Percentiles rank a stretch among this genome's conserved stretches.
These are phyloP conservation scores for Ascochyta pisi DNA, from an alignment of 2,329 filamentous ascomycete species.

Conservation along the genomic window DNA sequence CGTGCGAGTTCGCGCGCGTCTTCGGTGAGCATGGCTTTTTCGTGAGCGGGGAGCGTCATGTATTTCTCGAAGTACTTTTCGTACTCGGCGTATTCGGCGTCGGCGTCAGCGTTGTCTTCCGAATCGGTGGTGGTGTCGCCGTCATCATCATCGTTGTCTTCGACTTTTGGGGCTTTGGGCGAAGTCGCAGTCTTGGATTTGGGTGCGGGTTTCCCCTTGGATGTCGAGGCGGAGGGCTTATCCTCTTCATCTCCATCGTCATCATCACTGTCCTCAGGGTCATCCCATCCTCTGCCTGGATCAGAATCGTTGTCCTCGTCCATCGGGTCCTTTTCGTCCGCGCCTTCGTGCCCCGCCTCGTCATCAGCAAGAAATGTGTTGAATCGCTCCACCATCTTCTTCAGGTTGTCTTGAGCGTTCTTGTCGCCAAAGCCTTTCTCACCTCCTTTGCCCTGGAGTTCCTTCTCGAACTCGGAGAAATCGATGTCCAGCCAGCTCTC, in stretches of 20 bases:
- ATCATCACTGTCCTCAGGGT: slow-evolving; percentile 53
- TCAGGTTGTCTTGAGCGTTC: slow-evolving; percentile 74
- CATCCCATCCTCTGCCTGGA: slow-evolving; percentile 52
- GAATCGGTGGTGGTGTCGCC: slow-evolving; percentile 62
- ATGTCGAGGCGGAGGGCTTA: neutral
- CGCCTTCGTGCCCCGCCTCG: slow-evolving; percentile 78
- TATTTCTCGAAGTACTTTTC: slow-evolving; percentile 84
- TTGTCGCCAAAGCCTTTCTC: slow-evolving; percentile 65
- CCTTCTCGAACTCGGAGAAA: slow-evolving; percentile 85
- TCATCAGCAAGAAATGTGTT: slow-evolving; percentile 91
- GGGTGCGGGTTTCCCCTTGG: slow-evolving; percentile 59
- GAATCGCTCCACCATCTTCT: slow-evolving; percentile 93
- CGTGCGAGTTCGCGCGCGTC: slow-evolving; percentile 45
- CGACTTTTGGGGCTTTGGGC: slow-evolving; percentile 49
- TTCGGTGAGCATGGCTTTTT: slow-evolving; percentile 43
- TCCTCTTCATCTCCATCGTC: slow-evolving; percentile 34
- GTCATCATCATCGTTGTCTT: slow-evolving; percentile 49
- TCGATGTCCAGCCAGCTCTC: slow-evolving; percentile 93
- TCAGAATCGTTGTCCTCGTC: slow-evolving; percentile 68
- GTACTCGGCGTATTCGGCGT: slow-evolving; percentile 72
- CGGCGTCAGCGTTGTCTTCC: slow-evolving; percentile 68
- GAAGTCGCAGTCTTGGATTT: slow-evolving; percentile 66
- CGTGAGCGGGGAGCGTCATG: slow-evolving; percentile 70
- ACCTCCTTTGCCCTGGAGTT: slow-evolving; percentile 64
- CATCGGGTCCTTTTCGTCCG: slow-evolving; percentile 66